Conservation (phyloP, 306 rosid genomes). For the Lagenaria siceraria region DNA sequence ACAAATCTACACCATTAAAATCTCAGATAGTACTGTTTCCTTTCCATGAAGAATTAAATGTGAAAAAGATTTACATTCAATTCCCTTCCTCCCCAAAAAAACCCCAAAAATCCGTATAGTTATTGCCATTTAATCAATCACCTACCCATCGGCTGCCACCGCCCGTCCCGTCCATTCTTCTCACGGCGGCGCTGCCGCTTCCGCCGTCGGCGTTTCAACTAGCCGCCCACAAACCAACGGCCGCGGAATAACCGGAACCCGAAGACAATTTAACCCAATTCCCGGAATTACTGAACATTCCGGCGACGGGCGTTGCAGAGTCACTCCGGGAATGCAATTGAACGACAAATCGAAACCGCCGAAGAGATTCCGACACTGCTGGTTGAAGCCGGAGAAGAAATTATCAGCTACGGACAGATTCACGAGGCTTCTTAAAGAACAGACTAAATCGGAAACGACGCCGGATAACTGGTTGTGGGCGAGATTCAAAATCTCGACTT, state of each 20-base stretch:
- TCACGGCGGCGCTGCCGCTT: background rate
- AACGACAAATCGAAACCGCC: conserved; percentile 70
- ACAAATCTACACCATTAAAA: conserved; percentile 8
- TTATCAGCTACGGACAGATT: conserved; percentile 75
- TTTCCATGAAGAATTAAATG: conserved; percentile 3
- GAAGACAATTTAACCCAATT: conserved; percentile 56
- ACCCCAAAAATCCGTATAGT: background rate
- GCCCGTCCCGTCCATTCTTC: background rate
- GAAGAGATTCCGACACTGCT: conserved; percentile 51
- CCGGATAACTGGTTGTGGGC: conserved; percentile 85
- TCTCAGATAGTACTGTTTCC: conserved; percentile 6
- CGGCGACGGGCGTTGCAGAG: conserved; percentile 78
- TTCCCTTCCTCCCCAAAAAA: background rate
- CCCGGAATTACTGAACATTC: conserved; percentile 74
- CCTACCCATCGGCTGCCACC: background rate
- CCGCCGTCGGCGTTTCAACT: background rate
- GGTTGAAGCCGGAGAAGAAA: conserved; percentile 95
- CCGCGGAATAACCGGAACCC: conserved; percentile 49
- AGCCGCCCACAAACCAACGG: conserved; percentile 52
- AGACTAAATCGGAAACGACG: conserved; percentile 57
- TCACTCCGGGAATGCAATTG: conserved; percentile 79
- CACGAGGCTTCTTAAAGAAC: conserved; percentile 52
- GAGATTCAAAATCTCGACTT: conserved; percentile 60
- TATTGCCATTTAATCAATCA: background rate
- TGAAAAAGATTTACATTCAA: background rate